Percentiles rank a stretch among this genome's conserved stretches.
Conservation (phyloP, 2,329 filamentous ascomycete species). For the Cladosporium colombiae region DNA sequence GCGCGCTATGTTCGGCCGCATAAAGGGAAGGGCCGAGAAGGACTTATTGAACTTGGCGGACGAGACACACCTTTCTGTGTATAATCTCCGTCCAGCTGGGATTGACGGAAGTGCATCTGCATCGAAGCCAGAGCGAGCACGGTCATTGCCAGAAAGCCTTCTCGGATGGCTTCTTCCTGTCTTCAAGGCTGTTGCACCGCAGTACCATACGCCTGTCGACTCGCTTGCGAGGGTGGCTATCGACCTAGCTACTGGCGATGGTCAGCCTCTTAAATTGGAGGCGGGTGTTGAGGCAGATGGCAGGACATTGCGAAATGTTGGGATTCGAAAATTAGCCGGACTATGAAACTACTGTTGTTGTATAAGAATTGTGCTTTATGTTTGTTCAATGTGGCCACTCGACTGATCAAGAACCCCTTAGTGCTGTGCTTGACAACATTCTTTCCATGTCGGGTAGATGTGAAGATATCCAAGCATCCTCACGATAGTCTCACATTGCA, state of each 20-base stretch:
- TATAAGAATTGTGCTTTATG: neutral
- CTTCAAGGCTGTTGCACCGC: conserved; percentile 3
- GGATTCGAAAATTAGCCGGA: conserved; percentile 42
- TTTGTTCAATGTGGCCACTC: neutral
- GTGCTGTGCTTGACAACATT: neutral
- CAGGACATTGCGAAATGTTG: conserved; percentile 42
- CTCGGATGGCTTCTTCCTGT: neutral
- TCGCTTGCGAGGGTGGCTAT: conserved; percentile 52
- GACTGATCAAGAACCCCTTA: neutral
- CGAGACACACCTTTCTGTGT: conserved; percentile 52
- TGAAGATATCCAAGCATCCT: neutral
- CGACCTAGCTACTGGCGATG: conserved; percentile 52
- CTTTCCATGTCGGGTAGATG: neutral
- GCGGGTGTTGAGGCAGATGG: conserved; percentile 43
- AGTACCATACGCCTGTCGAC: conserved; percentile 44
- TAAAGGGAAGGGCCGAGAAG: conserved; percentile 69
- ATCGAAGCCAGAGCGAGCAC: conserved; percentile 17
- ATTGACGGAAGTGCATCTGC: conserved; percentile 52
- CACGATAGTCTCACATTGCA: neutral
- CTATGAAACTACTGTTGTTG: neutral
- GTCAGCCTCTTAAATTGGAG: conserved; percentile 40
- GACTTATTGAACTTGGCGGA: conserved; percentile 55
- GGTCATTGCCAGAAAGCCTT: conserved; percentile 35
- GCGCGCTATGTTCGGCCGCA: conserved; percentile 60
- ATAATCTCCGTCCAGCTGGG: conserved; percentile 59